Evolutionary conservation across 805 yeast species (phyloP), one percentile per base, ranked within the genome.

Genomic region (Saccharomycodes ludwigii): DNA sequence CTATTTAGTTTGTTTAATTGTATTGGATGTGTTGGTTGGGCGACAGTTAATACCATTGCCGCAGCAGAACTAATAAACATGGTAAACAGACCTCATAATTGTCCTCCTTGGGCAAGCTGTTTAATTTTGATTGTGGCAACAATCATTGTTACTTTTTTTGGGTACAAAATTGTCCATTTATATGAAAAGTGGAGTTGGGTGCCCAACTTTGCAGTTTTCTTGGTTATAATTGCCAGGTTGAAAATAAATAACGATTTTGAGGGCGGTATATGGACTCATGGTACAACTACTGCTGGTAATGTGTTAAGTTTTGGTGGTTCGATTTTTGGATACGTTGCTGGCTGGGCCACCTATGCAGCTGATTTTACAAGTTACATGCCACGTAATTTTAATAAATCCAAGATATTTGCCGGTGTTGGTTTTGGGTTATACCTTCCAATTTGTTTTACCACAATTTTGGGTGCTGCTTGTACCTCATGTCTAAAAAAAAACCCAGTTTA

Each of bases 51-150:
- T 58, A 82, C 81, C 39, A 80, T 85, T 71, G 79, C 85, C 19
- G 74, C 91, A 21, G 94, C 95, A 16, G 91, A 83, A 55, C 61
- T 85, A 40, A 63, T 85, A 37, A 74, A 77, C 58, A 72, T 79
- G 50, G 77, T 86, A 38, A 83, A 83, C 62, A 61, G 56, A 39
- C 57, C 61, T 31, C 58, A 58, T 37, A 45, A 63, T 39, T 61
- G 78, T 43, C 95, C 96, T 24, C 80, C 88, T 23, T 81, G 94
- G 91, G 95, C 84, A 23, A 95, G 91, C 21, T 77, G 93, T 56
- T 47, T 86, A 32, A 68, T 86, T 36, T 61, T 86, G 45, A 69
- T 80, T 21, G 34, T 73, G 26, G 63, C 69, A 40, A 82, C 94
- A 32, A 68, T 81, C 39, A 6, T 77, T 21, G 77, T 86, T 27